Conservation (phyloP, 192 early-diverging fungal species). For the Coemansia sp. region DNA sequence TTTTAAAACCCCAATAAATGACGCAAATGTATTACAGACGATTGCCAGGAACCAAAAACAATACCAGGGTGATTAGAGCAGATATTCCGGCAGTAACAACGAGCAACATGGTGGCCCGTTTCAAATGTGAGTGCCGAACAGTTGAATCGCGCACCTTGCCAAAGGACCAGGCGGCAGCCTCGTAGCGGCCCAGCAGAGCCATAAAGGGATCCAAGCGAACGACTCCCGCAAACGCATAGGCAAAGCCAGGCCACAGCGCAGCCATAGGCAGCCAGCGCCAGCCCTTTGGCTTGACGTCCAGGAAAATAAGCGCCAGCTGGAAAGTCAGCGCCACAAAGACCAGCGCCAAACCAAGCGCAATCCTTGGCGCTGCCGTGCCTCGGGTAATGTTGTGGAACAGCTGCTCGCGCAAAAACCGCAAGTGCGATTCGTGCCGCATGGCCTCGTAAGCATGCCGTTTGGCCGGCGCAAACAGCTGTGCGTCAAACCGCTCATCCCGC, state of each 20-base stretch:
- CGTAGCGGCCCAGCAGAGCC: conserved; percentile 38
- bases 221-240: conserved; percentile 36
- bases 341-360: conserved; percentile 43
- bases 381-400: conserved; percentile 47
- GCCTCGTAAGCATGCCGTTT: conserved; percentile 53
- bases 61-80: conserved; percentile 31
- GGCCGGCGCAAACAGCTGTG: conserved; percentile 41
- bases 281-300: conserved; percentile 50
- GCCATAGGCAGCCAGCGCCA: conserved; percentile 53
- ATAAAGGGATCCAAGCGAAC: conserved; percentile 44
- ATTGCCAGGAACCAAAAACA: conserved; percentile 50
- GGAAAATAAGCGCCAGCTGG: conserved; percentile 44
- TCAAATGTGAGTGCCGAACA: conserved; percentile 37
- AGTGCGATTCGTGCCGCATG: conserved; percentile 49
- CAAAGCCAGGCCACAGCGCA: conserved; percentile 40
- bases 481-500: conserved; percentile 32
- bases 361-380: conserved; percentile 43
- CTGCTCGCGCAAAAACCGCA: conserved; percentile 50
- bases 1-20: not conserved
- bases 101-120: conserved; percentile 35
- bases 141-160: conserved; percentile 27
- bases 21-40: conserved; percentile 20
- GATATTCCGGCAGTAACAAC: conserved; percentile 23
- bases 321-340: conserved; percentile 42
- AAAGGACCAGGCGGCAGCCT: conserved; percentile 36